Percentiles rank a stretch among this genome's conserved stretches.
Evolutionary conservation across 169 alveolate species (phyloP).

Genomic region (Cryptosporidium ubiquitum): DNA sequence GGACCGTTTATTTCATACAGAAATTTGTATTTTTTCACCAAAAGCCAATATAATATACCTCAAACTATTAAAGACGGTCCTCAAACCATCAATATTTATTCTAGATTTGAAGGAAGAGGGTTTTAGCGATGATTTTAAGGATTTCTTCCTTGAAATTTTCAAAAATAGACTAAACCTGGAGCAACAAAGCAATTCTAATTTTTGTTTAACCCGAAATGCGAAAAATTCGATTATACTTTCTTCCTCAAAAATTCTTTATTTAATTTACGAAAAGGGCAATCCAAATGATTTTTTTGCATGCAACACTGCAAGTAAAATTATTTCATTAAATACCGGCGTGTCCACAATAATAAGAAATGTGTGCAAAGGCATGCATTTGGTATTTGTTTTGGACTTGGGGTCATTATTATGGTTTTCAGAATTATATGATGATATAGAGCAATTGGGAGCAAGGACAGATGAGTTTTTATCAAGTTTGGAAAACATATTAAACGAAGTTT

Average conservation of each 20-base stretch:
- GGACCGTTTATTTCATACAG: background rate
- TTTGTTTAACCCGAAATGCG: background rate
- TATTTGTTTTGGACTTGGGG: constrained; percentile 55
- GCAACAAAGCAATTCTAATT: background rate
- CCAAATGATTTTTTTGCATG: background rate
- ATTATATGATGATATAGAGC: background rate
- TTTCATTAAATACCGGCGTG: constrained; percentile 1
- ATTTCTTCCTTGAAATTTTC: background rate
- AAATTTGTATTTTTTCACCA: constrained; percentile 19
- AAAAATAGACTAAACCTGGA: background rate
- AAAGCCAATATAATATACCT: background rate
- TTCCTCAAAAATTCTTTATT: constrained; percentile 5
- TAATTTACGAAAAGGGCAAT: background rate
- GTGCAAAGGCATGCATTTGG: constrained; percentile 15
- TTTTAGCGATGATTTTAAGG: background rate
- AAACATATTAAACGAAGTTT: background rate
- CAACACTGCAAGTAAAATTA: background rate
- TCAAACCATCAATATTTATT: constrained; percentile 15
- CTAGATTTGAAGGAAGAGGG: background rate
- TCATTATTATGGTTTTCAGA: constrained; percentile 9
- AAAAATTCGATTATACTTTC: constrained; percentile 23
- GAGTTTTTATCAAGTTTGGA: constrained; percentile 34
- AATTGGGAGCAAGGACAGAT: background rate
- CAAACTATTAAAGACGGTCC: background rate
- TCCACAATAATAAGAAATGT: constrained; percentile 33